These are phyloP conservation scores for Phytophthora syringae DNA, from an alignment of 352 stramenopile genomes.

Conservation along the genomic window DNA sequence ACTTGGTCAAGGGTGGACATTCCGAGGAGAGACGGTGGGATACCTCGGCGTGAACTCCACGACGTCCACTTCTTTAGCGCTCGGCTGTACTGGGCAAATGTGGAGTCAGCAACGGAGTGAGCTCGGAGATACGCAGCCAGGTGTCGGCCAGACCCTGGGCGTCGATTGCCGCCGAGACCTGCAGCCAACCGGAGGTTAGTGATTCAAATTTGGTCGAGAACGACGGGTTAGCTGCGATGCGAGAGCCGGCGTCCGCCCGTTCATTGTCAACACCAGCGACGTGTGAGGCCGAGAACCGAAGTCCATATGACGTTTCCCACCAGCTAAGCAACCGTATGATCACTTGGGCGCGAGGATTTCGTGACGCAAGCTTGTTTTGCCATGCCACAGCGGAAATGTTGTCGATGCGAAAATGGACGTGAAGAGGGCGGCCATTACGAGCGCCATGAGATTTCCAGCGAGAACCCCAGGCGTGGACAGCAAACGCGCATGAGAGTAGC, in stretches of 20 bases:
- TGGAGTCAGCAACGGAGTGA: slow-evolving; percentile 1
- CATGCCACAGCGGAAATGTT: slow-evolving; percentile 28
- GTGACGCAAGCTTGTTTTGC: slow-evolving; percentile 11
- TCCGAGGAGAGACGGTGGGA: neutral
- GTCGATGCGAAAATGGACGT: slow-evolving; percentile 31
- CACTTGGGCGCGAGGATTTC: no score
- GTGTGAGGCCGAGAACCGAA: slow-evolving; percentile 17
- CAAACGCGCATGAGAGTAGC: slow-evolving; percentile 18
- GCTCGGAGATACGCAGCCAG: neutral
- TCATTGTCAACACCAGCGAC: slow-evolving; percentile 8
- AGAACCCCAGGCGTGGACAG: neutral
- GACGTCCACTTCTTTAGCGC: neutral
- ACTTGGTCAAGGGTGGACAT: neutral
- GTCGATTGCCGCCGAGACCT: neutral
- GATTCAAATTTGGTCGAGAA: neutral
- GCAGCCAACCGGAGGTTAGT: slow-evolving; percentile 6
- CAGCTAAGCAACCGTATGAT: slow-evolving; percentile 1
- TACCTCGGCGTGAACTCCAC: slow-evolving; percentile 2
- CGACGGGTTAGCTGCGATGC: neutral
- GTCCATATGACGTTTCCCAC: neutral
- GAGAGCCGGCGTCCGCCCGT: no score
- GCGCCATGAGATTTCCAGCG: neutral
- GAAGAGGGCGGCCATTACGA: neutral
- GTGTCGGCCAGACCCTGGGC: neutral
- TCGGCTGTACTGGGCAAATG: neutral